These are phyloP conservation scores for Nicotiana knightiana DNA, from an alignment of 257 asterid genomes.

Conservation along the genomic window DNA sequence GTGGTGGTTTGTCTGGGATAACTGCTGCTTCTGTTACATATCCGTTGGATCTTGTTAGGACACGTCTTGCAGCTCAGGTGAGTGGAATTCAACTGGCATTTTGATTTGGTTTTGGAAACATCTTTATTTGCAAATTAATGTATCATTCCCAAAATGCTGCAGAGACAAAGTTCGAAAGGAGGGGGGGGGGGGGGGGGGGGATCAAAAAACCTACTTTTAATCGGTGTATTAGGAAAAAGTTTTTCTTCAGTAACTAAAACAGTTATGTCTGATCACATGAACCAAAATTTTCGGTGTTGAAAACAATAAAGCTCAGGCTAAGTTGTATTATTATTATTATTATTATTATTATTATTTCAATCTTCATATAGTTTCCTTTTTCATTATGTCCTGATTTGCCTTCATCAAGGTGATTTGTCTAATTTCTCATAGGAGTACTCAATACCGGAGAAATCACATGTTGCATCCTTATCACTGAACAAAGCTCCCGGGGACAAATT, in stretches of 20 bases:
- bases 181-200: too few species aligned
- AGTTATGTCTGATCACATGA: background rate
- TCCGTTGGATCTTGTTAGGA: constrained; percentile 83
- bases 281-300: background rate
- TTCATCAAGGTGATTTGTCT: background rate
- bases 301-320: background rate
- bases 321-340: background rate
- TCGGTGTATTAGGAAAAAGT: background rate
- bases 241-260: background rate
- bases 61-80: constrained; percentile 85
- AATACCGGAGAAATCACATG: background rate
- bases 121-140: background rate
- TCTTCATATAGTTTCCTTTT: background rate
- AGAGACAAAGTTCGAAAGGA: background rate
- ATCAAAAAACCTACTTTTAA: background rate
- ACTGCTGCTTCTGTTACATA: constrained; percentile 84
- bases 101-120: constrained; percentile 2
- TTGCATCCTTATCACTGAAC: background rate
- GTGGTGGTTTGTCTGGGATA: constrained; percentile 88
- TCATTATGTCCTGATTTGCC: background rate
- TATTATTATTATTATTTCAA: background rate
- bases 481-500: background rate
- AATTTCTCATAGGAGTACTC: background rate
- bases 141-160: background rate
- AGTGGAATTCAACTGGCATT: background rate